phyloP scores from a whole-genome alignment of 768 basidiomycete genomes.

The Phylloporus sp. region DNA sequence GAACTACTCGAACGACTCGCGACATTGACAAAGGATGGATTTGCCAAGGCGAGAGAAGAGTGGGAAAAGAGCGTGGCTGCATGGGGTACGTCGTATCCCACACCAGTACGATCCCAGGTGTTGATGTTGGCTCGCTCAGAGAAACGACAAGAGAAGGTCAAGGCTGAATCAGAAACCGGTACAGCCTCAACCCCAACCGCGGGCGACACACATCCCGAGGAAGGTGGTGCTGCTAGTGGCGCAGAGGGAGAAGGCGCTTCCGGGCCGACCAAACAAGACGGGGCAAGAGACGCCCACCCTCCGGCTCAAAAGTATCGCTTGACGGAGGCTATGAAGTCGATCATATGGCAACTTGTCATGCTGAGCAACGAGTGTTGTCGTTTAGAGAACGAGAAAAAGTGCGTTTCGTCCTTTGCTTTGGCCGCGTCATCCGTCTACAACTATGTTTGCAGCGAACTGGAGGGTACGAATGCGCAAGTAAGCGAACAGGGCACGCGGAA shows the following conservation, averaged over 20 bases:
- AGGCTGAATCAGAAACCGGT: constrained; percentile 32
- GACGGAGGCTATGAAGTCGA: constrained; percentile 74
- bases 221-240: constrained; percentile 25
- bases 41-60: constrained; percentile 66
- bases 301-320: constrained; percentile 74
- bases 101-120: background rate
- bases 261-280: constrained; percentile 24
- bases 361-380: constrained; percentile 81
- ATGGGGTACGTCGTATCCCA: constrained; percentile 51
- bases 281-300: constrained; percentile 44
- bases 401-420: background rate
- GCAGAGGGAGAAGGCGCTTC: constrained; percentile 23
- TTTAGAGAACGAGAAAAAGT: constrained; percentile 62
- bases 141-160: constrained; percentile 53
- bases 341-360: constrained; percentile 76
- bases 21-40: constrained; percentile 57
- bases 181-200: constrained; percentile 28
- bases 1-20: constrained; percentile 60
- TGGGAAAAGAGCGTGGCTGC: constrained; percentile 64
- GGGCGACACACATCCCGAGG: constrained; percentile 28
- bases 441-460: constrained; percentile 41
- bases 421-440: background rate
- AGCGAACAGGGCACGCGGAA: constrained; percentile 82
- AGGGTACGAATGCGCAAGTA: constrained; percentile 64
- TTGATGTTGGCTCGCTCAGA: constrained; percentile 28